Base-by-base conservation (phyloP, 2,329 filamentous ascomycete genomes). In the Xylogone sp. region DNA sequence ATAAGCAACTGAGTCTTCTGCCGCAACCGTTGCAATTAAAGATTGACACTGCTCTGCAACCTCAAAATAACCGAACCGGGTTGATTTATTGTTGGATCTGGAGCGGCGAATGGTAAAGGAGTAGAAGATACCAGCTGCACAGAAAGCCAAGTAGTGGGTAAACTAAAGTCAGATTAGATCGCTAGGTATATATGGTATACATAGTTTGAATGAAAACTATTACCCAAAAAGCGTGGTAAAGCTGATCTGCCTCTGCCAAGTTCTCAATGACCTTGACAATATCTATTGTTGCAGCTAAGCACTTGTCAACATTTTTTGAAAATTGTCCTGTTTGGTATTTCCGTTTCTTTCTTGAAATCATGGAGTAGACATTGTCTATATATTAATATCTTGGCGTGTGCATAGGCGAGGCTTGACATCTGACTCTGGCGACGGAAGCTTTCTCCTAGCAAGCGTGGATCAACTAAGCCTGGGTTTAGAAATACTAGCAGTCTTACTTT, bases 361-460 rank as follows among this genome's bases (percentile, higher is more conserved):
- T 31, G 27, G 13, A 31, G 27, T 31, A 31, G 13, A 13, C 27
- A 31, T 31, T 31, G 27, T 31, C 27, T 31, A 13, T 31, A 31
- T 7, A 31, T 31, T 13, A 83, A 71, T 60, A 84, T 79, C 9
- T 78, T 69, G 2, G 79, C 77, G 48, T 83, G 80, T 3, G 71
- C 74, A 55, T 81, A 75, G 0, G 78, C 78, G 0, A 83, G 66
- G 39, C 75, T 76, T 9, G 83, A 63, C 1, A 80, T 77, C 0
- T 70, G 75, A 2, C 78, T 74, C 55, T 83, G 79, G 2, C 69
- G 71, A 27, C 64, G 68, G 39, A 77, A 76, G 4, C 66, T 70
- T 0, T 71, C 69, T 8, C 78, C 73, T 2, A 78, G 62, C 13
- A 31, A 13, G 8, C 27, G 27, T 56, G 43, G 39, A 51, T 52